phyloP scores from a whole-genome alignment of 2,329 filamentous ascomycete genomes.

The Exserohilum turcica region DNA sequence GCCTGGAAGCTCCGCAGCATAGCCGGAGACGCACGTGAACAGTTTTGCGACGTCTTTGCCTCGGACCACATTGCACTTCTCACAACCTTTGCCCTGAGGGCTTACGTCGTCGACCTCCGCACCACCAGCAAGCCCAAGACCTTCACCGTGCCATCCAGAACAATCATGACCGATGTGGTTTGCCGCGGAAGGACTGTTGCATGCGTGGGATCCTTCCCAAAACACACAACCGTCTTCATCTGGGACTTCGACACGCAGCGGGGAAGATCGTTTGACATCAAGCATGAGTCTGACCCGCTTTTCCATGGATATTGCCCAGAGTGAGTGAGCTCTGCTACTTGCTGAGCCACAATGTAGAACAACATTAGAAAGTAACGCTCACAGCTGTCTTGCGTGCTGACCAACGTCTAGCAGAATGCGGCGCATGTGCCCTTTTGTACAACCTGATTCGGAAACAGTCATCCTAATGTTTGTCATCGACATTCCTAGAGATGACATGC shows the following conservation, averaged over 20 bases:
- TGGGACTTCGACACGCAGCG: conserved; percentile 37
- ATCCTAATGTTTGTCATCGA: conserved; percentile 9
- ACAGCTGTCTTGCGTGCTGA: conserved; percentile 1
- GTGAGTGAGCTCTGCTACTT: conserved; percentile 1
- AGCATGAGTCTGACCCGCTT: neutral
- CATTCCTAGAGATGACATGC: neutral
- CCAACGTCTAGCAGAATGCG: neutral
- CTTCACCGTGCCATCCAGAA: conserved; percentile 25
- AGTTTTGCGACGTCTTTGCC: conserved; percentile 17
- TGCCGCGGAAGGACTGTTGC: conserved; percentile 32
- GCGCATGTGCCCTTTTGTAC: conserved; percentile 12
- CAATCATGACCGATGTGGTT: conserved; percentile 11
- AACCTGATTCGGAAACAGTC: conserved; percentile 21
- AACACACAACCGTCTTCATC: conserved; percentile 26
- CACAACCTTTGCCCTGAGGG: conserved; percentile 14
- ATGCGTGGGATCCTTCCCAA: conserved; percentile 18
- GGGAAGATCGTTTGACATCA: conserved; percentile 29
- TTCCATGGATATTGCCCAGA: neutral
- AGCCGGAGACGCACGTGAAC: conserved; percentile 29
- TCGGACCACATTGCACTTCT: conserved; percentile 37
- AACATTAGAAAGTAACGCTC: neutral
- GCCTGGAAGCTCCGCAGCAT: conserved; percentile 19
- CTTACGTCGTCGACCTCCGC: conserved; percentile 30
- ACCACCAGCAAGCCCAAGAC: conserved; percentile 15
- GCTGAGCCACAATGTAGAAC: neutral